Evolutionary conservation across 176 grass and related monocot genomes (phyloP), one percentile per base, ranked within the genome.

Genomic region (Hordeum marinum): DNA sequence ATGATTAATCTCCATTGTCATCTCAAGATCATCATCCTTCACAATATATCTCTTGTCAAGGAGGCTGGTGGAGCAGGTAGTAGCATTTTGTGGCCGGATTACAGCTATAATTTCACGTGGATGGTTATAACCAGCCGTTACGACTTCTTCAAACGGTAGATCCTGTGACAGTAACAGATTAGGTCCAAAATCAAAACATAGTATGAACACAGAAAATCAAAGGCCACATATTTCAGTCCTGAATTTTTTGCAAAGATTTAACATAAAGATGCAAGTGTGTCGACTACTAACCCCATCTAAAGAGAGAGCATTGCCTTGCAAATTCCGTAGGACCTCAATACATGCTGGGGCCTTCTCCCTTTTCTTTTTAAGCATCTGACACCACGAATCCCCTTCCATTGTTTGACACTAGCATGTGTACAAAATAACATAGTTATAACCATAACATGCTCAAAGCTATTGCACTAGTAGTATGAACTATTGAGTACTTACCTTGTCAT

Each of bases 11-110:
- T 82, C 35, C 82, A 90, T 65, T 27, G 20, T 27, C 83, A 90
- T 90, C 69, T 68, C 88, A 29, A 85, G 63, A 23, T 68, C 83
- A 31, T 82, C 88, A 90, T 81, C 69, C 45, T 90, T 90, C 32
- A 85, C 3, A 59, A 90, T 82, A 76, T 68, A 29, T 23, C 76
- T 90, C 52, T 71, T 70, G 27, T 81, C 67, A 29, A 80, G 57
- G 45, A 64, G 26, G 46, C 59, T 37, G 46, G 69, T 72, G 61
- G 83, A 68, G 21, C 27, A 82, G 43, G 54, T 17, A 45, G 2
- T 70, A 45, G 40, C 77, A 46, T 55, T 80, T 74, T 41, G 65
- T 73, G 65, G 72, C 72, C 74, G 67, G 23, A 87, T 65, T 74
- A 90, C 84, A 73, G 84, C 80, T 73, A 87, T 34, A 15, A 87